Conservation (phyloP, 2,329 filamentous ascomycete species). For the Graphilbum fragrans region DNA sequence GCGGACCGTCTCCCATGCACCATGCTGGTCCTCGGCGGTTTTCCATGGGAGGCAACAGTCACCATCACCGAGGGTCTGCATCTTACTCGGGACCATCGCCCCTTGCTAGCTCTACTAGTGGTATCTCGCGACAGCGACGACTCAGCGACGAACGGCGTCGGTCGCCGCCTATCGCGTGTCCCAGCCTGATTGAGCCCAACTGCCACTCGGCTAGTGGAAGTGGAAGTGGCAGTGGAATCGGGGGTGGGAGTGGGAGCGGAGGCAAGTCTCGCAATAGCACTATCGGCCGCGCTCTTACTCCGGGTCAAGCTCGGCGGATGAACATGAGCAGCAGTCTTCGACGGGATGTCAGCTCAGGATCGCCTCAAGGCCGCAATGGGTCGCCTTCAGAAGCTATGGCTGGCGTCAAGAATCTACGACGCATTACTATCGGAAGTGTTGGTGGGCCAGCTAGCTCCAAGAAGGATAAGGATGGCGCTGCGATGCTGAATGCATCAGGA, state of each 20-base stretch:
- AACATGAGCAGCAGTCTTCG: conserved; percentile 33
- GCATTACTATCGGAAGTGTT: conserved; percentile 30
- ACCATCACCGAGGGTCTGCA: too few species aligned
- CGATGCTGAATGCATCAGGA: background rate
- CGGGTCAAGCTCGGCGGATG: conserved; percentile 46
- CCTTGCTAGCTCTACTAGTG: too few species aligned
- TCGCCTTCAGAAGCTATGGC: conserved; percentile 12
- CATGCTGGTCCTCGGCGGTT: too few species aligned
- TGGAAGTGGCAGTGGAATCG: conserved; percentile 16
- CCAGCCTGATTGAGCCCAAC: conserved; percentile 36
- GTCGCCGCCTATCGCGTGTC: too few species aligned
- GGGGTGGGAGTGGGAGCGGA: conserved; percentile 16
- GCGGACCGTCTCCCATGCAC: too few species aligned
- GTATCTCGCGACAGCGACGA: too few species aligned
- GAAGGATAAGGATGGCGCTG: background rate
- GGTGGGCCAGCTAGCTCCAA: background rate
- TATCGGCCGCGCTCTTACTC: conserved; percentile 26
- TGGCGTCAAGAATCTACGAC: conserved; percentile 13
- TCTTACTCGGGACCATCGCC: too few species aligned
- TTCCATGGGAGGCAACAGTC: too few species aligned
- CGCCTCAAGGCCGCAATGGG: conserved; percentile 21
- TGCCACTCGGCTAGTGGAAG: conserved; percentile 31
- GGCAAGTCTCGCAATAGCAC: conserved; percentile 10
- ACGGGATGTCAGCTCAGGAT: conserved; percentile 12
- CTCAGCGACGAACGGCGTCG: too few species aligned